Base-by-base conservation (phyloP, 2,329 filamentous ascomycete species). In the Aspergillus sp. region DNA sequence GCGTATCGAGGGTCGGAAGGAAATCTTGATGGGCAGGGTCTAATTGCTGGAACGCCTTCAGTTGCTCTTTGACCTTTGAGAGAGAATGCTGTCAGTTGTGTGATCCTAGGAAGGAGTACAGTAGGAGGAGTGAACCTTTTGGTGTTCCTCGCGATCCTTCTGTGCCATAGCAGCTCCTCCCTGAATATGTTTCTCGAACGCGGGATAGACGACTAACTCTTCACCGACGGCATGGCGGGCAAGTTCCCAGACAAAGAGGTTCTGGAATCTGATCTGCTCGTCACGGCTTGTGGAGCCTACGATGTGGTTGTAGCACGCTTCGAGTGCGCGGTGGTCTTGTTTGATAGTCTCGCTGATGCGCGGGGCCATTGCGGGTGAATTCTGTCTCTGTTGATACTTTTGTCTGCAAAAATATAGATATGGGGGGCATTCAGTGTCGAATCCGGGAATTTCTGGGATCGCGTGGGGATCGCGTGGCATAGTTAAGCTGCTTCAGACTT, bases 161-260 rank as follows among this genome's bases (percentile, higher is more conserved):
- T 82, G 77, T 0, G 82, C 82, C 62, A 83, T 70, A 0, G 68
- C 59, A 23, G 75, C 73, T 34, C 83, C 83, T 0, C 71, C 68
- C 0, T 74, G 68, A 6, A 85, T 59, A 51, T 82, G 69, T 61
- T 82, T 80, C 68, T 85, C 82, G n/a, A 86, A 74, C 0, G 80
- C 81, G 0, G 84, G 83, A 62, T 85, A 85, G 0, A 86, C 73
- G 5, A 85, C 74, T 19, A 84, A 66, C 63, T 84, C 82, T 61
- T 84, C 80, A 8, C 77, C 80, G 59, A 84, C 74, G 1, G 78
- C 78, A 62, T 84, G 81, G 3, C 82, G 79, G 46, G 81, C 79
- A 1, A 84, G 69, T 60, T 83, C 80, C 82, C 82, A 84, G 17
- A 77, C 78, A 59, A 84, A 82, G 38, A 80, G 78, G 62, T 84